phyloP scores from a whole-genome alignment of 805 yeast genomes.

The Wickerhamomyces xylosicus region DNA sequence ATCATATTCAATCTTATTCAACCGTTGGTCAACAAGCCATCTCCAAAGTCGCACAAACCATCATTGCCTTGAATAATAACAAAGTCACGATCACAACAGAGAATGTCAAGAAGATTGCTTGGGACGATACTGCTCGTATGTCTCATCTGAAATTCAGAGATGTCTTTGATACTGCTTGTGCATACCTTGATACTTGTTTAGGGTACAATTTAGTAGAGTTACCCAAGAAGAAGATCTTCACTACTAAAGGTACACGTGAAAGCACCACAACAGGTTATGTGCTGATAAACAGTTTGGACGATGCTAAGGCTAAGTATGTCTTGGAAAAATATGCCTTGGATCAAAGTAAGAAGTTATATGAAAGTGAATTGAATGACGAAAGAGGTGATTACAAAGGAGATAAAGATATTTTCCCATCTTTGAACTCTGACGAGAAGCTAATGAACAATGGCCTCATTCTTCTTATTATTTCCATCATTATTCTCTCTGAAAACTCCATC shows the following conservation, averaged over 20 bases:
- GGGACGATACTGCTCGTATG: slow-evolving; percentile 4
- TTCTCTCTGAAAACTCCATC: slow-evolving; percentile 18
- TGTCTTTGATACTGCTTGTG: slow-evolving; percentile 4
- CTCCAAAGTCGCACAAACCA: slow-evolving; percentile 3
- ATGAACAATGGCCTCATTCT: slow-evolving; percentile 14
- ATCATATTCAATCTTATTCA: background rate
- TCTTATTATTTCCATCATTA: slow-evolving; percentile 13
- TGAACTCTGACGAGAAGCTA: slow-evolving; percentile 11
- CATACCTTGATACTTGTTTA: slow-evolving; percentile 2
- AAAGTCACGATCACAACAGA: slow-evolving; percentile 7
- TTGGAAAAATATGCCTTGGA: slow-evolving; percentile 11
- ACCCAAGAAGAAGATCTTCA: background rate
- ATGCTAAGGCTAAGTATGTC: slow-evolving; percentile 8
- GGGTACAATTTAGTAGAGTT: background rate
- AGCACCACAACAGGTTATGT: slow-evolving; percentile 8
- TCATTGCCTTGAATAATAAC: slow-evolving; percentile 7
- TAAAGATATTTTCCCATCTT: slow-evolving; percentile 9
- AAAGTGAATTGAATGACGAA: slow-evolving; percentile 15
- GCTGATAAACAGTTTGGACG: slow-evolving; percentile 8
- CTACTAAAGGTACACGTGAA: background rate
- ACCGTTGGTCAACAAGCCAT: slow-evolving; percentile 1
- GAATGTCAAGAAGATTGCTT: slow-evolving; percentile 6
- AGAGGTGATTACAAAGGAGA: slow-evolving; percentile 16
- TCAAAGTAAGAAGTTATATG: slow-evolving; percentile 7
- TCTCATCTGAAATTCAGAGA: slow-evolving; percentile 2